A percentile compares a stretch with the other conserved stretches of the same genome.
Conservation (phyloP, 768 basidiomycete genomes). For the Vishniacozyma victoriae region DNA sequence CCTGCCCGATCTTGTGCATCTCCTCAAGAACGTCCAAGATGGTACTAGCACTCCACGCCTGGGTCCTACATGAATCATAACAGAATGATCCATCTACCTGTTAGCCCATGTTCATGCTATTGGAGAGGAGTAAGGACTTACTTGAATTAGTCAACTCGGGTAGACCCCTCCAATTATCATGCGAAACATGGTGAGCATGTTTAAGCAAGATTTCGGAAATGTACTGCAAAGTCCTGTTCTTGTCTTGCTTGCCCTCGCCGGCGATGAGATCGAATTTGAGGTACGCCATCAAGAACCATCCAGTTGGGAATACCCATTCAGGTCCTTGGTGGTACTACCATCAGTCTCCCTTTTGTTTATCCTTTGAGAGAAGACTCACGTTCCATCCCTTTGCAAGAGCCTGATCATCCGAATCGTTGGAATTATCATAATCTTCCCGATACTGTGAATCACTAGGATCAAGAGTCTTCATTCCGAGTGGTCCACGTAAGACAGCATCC, state of each 20-base stretch:
- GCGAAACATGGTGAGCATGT: constrained; percentile 66
- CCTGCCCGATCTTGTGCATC: constrained; percentile 56
- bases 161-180: constrained; percentile 84
- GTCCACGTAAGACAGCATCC: constrained; percentile 72
- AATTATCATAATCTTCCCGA: constrained; percentile 85
- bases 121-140: constrained; percentile 18
- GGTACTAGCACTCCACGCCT: constrained; percentile 94
- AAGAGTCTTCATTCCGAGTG: constrained; percentile 93
- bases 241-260: constrained; percentile 66
- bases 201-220: constrained; percentile 67
- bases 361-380: constrained; percentile 62
- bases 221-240: constrained; percentile 66
- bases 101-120: constrained; percentile 1
- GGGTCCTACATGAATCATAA: constrained; percentile 81
- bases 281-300: constrained; percentile 91
- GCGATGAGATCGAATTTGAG: constrained; percentile 72
- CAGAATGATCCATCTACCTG: constrained; percentile 65
- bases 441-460: constrained; percentile 85
- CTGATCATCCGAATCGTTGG: constrained; percentile 79
- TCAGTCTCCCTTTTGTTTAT: neutral
- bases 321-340: constrained; percentile 60
- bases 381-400: constrained; percentile 87
- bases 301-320: constrained; percentile 92
- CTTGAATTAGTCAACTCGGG: constrained; percentile 59
- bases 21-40: constrained; percentile 80